A percentile compares a stretch with the other conserved stretches of the same genome.
These are phyloP conservation scores for Nakazawaea wyomingensis DNA, from an alignment of 805 yeast genomes.

Conservation along the genomic window DNA sequence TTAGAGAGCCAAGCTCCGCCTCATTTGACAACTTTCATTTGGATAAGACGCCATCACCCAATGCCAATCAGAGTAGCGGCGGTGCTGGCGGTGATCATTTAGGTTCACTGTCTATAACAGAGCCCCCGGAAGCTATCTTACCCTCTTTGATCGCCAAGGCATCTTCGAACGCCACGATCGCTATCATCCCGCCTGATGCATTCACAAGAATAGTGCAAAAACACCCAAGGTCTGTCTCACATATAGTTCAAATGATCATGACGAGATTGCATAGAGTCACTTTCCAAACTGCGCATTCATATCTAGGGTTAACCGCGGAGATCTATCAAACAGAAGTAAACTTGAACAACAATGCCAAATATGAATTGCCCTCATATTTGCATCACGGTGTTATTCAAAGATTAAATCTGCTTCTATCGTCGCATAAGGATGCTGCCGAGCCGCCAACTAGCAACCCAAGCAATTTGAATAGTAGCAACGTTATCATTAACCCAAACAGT, in stretches of 20 bases:
- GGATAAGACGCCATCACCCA: constrained; percentile 12
- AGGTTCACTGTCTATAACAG: no score
- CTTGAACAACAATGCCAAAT: constrained; percentile 45
- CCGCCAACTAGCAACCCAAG: no score
- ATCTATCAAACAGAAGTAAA: constrained; percentile 70
- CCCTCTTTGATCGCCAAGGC: constrained; percentile 65
- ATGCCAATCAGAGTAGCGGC: no score
- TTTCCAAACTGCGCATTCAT: constrained; percentile 82
- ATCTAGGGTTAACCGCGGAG: constrained; percentile 79
- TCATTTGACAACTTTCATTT: constrained; percentile 16
- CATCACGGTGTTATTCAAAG: constrained; percentile 50
- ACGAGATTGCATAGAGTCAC: constrained; percentile 87
- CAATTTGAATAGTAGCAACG: no score
- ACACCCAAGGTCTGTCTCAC: constrained; percentile 87
- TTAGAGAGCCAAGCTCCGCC: not conserved
- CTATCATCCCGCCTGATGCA: constrained; percentile 84
- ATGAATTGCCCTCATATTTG: constrained; percentile 60
- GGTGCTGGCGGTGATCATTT: no score
- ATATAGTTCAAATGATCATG: constrained; percentile 87
- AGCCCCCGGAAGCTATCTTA: constrained; percentile 8
- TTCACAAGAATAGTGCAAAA: constrained; percentile 65
- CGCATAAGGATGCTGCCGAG: not conserved
- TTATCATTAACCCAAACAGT: no score
- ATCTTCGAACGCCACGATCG: constrained; percentile 70
- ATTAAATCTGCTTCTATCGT: constrained; percentile 21